Evolutionary conservation across 2,329 filamentous ascomycete species (phyloP), one percentile per base, ranked within the genome.

Genomic region (Diaporthe citrichinensis): DNA sequence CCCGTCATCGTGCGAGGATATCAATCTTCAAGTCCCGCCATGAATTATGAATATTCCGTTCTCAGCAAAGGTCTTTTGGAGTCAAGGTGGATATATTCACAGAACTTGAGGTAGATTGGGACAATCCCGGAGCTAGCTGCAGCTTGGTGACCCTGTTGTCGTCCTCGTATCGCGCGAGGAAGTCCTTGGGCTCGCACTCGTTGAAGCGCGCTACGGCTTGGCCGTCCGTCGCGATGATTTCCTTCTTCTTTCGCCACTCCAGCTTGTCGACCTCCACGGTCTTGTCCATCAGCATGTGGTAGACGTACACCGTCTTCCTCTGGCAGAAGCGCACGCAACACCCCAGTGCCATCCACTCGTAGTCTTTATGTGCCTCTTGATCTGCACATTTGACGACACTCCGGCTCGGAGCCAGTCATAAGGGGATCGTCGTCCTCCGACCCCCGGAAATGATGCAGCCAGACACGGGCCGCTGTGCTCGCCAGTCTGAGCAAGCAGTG

Each of bases 221-320:
- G 8, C 46, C 69, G 4, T 39, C 41, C 14, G 28, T 12, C 53
- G 71, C 62, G 34, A 75, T 8, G 28, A 77, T 49, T 62, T 77
- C 75, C 73, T 44, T 41, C 75, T 77, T 77, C 68, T 53, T 62
- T 8, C 75, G 61, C 75, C 75, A 77, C 62, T 80, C 84, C 76
- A 82, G 78, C 0, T 84, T 81, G 74, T 85, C 82, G n/a, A 84
- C 85, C 74, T 87, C 86, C 17, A 86, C 78, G 0, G 84, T 87
- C 69, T 81, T 79, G 25, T 79, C 80, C 1, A 82, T 81, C 23
- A 85, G 79, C 41, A 87, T 83, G 75, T 87, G 84, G 72, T 85
- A 86, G 10, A 87, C 77, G 9, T 80, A 71, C 3, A 88, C 86
- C 1, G 73, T 68, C 71, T 83, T 83, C 17, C 59, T 74, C 81